Conservation (phyloP, 306 rosid genomes). For the Trifolium fragiferum region DNA sequence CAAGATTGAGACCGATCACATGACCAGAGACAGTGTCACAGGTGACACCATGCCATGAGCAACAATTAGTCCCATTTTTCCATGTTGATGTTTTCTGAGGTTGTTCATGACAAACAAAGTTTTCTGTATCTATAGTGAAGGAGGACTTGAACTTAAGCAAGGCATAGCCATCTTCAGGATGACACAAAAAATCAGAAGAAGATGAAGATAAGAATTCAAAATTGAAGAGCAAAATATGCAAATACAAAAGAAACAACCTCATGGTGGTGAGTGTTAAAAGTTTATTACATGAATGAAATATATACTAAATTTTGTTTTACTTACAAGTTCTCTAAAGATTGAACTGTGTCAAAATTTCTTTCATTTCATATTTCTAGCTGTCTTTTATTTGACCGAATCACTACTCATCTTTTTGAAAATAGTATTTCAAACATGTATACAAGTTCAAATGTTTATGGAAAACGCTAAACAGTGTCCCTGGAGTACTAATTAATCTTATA, state of each 20-base stretch:
- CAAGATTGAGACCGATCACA: constrained; percentile 26
- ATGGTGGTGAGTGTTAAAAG: not conserved
- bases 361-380: not conserved
- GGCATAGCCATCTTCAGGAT: not conserved
- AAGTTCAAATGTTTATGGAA: too few relatives aligned
- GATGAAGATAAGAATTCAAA: not conserved
- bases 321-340: not conserved
- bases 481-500: too few relatives aligned
- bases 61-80: constrained; percentile 27
- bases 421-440: too few relatives aligned
- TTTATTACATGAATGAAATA: not conserved
- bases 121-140: not conserved
- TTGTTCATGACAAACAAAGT: not conserved
- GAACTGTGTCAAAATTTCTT: not conserved
- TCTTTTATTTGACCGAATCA: not conserved
- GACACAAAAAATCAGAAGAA: not conserved
- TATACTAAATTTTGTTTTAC: not conserved
- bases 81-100: not conserved
- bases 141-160: constrained; percentile 8
- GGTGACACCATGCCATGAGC: constrained; percentile 36
- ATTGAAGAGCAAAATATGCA: not conserved
- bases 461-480: too few relatives aligned
- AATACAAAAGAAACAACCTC: not conserved
- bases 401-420: not conserved
- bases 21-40: constrained; percentile 16